Evolutionary conservation across 2,329 filamentous ascomycete species (phyloP).

Genomic region (Fusarium sp.): DNA sequence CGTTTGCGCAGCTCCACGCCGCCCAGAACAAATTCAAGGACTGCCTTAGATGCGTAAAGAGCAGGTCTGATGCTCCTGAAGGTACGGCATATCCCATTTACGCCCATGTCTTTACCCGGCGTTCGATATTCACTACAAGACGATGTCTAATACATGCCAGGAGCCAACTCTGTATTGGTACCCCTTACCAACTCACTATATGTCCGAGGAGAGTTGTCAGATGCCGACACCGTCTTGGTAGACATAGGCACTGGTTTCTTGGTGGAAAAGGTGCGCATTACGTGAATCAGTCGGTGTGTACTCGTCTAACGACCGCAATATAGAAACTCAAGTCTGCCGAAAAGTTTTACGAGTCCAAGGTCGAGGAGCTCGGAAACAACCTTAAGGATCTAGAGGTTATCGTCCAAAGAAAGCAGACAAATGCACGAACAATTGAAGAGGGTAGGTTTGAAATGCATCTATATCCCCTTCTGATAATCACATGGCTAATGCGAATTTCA

Average conservation of each 20-base stretch:
- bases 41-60: constrained; percentile 81
- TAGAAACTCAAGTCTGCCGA: constrained; percentile 65
- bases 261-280: constrained; percentile 79
- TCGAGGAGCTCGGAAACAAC: constrained; percentile 63
- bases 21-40: constrained; percentile 94
- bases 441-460: constrained; percentile 58
- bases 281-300: background rate
- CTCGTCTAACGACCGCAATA: constrained; percentile 26
- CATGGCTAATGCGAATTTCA: constrained; percentile 44
- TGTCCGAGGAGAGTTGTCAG: constrained; percentile 83
- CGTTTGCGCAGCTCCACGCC: constrained; percentile 88
- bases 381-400: constrained; percentile 68
- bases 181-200: constrained; percentile 95
- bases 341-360: constrained; percentile 67
- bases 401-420: constrained; percentile 79
- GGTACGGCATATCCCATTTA: constrained; percentile 40
- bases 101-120: background rate
- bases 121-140: background rate
- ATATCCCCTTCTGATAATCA: constrained; percentile 17
- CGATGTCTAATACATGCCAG: constrained; percentile 35
- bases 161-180: constrained; percentile 76
- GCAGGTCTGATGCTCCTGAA: constrained; percentile 48
- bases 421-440: constrained; percentile 88
- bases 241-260: constrained; percentile 96
- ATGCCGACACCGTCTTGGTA: constrained; percentile 82